A percentile compares a stretch with the other conserved stretches of the same genome.
Evolutionary conservation across 1,284 basidiomycete species (phyloP).

Genomic region (Ceratobasidium sp.): DNA sequence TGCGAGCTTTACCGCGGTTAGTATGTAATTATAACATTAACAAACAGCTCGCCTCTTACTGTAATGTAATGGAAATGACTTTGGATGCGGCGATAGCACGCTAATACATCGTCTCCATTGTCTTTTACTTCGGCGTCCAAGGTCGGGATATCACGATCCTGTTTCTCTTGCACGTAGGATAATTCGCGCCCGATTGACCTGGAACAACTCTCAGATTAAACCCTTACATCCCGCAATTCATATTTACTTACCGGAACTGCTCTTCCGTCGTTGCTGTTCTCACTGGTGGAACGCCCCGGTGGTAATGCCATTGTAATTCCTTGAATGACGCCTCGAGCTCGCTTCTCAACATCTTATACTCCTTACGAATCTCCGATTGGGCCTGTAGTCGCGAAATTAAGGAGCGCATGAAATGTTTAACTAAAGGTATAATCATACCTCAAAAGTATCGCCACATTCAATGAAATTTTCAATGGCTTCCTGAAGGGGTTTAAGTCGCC

Average conservation of each 20-base stretch:
- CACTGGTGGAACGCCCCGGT: background rate
- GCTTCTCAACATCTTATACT: background rate
- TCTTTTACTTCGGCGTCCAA: background rate
- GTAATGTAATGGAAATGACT: background rate
- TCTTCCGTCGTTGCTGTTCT: no score
- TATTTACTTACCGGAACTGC: background rate
- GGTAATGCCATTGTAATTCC: background rate
- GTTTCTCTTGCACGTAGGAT: background rate
- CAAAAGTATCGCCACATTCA: no score
- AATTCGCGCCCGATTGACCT: background rate
- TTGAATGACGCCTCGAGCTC: background rate
- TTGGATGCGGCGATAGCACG: conserved; percentile 3
- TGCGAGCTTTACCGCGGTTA: no score
- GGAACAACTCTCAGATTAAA: background rate
- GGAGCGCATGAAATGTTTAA: no score
- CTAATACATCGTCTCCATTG: background rate
- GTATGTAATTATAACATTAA: no score
- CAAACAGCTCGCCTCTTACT: no score
- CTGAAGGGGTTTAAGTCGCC: no score
- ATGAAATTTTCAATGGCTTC: no score
- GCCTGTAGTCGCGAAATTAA: no score
- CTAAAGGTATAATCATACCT: no score
- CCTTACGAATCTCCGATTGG: background rate
- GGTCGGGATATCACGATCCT: no score
- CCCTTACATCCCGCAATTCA: no score